These are phyloP conservation scores for Tuber indicum DNA, from an alignment of 495 filamentous ascomycete genomes.

Conservation along the genomic window DNA sequence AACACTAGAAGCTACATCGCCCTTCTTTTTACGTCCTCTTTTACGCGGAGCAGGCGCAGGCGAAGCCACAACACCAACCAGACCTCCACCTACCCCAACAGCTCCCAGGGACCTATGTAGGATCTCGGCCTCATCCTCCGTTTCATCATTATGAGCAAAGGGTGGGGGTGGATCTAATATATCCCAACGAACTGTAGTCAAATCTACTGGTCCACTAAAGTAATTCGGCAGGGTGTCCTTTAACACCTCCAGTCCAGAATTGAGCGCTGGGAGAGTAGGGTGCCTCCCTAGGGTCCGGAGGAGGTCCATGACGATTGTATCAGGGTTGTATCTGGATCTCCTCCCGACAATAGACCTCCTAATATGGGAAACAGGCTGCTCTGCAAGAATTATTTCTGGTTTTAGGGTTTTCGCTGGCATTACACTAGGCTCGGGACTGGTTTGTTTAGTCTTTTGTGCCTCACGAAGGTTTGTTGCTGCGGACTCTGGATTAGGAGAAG, in stretches of 20 bases:
- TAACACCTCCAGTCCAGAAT: slow-evolving; percentile 54
- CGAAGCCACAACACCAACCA: slow-evolving; percentile 5
- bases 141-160: slow-evolving; percentile 11
- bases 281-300: slow-evolving; percentile 56
- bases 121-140: slow-evolving; percentile 15
- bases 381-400: neutral
- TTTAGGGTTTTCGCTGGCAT: neutral
- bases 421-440: neutral
- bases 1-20: neutral
- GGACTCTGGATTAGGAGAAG: neutral
- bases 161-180: slow-evolving; percentile 52
- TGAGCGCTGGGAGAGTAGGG: slow-evolving; percentile 53
- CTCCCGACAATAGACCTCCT: neutral
- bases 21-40: neutral
- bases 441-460: neutral
- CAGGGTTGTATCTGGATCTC: slow-evolving; percentile 27
- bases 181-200: slow-evolving; percentile 64
- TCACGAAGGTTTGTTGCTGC: neutral
- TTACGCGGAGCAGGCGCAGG: slow-evolving; percentile 4
- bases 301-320: slow-evolving; percentile 62
- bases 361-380: neutral
- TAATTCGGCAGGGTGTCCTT: slow-evolving; percentile 43
- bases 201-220: slow-evolving; percentile 49
- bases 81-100: slow-evolving; percentile 8
- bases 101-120: slow-evolving; percentile 1